Evolutionary conservation across 2,329 filamentous ascomycete species (phyloP).

Genomic region (Cladosporium sp.): DNA sequence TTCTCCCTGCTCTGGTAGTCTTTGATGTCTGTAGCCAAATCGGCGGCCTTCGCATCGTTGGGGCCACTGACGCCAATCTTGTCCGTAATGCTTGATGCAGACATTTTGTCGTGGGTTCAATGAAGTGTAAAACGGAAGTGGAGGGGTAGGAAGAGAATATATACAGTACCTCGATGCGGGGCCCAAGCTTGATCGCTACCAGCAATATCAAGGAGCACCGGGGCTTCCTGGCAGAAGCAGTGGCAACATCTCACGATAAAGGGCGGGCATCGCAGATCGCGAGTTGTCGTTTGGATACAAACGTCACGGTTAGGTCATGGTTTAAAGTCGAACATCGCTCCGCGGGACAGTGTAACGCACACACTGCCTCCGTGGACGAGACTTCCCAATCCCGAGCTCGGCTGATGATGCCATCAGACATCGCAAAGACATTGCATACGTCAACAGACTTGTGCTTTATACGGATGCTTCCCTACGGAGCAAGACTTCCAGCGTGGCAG

Average conservation of each 20-base stretch:
- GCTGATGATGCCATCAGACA: not conserved
- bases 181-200: too few relatives aligned
- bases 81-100: slow-evolving; percentile 21
- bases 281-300: too few relatives aligned
- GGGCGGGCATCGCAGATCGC: too few relatives aligned
- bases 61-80: slow-evolving; percentile 30
- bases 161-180: too few relatives aligned
- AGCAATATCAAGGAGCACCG: too few relatives aligned
- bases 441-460: not conserved
- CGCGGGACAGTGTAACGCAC: not conserved
- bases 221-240: too few relatives aligned
- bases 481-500: not conserved
- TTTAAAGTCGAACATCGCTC: too few relatives aligned
- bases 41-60: slow-evolving; percentile 51
- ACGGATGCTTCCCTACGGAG: not conserved
- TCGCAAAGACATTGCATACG: not conserved
- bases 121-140: too few relatives aligned
- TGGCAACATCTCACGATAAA: too few relatives aligned
- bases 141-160: not conserved
- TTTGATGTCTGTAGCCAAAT: slow-evolving; percentile 57
- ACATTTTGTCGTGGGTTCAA: too few relatives aligned
- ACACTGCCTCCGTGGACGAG: not conserved
- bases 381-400: not conserved
- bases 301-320: too few relatives aligned
- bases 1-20: slow-evolving; percentile 53